These are phyloP conservation scores for Rhodomyrtus tomentosa DNA, from an alignment of 345 rosid genomes.

Conservation along the genomic window DNA sequence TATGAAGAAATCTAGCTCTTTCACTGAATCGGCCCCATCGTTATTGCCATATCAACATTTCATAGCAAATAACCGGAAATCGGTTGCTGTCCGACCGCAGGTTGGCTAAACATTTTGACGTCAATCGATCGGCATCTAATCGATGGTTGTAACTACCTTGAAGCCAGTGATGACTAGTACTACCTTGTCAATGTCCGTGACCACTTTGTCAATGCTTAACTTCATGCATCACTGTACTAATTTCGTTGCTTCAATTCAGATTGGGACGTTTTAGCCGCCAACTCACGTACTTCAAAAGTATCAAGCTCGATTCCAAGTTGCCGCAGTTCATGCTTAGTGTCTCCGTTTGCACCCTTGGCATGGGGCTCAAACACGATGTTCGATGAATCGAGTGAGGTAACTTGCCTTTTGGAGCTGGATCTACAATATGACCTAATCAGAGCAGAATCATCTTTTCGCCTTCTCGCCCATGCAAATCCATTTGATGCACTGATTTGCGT, in stretches of 20 bases:
- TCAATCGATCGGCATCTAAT: neutral
- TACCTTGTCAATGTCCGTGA: neutral
- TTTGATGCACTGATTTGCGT: constrained; percentile 33
- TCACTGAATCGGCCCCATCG: neutral
- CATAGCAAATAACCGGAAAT: neutral
- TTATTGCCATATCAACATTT: neutral
- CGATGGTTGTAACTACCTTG: neutral
- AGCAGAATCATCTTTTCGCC: neutral
- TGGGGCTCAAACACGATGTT: neutral
- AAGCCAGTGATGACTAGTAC: neutral
- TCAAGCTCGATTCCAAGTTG: neutral
- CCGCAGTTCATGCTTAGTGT: neutral
- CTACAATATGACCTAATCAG: constrained; percentile 1
- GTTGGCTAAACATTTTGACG: neutral
- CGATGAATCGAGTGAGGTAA: constrained; percentile 2
- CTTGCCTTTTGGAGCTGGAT: constrained; percentile 5
- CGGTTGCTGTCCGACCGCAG: neutral
- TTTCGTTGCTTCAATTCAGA: neutral
- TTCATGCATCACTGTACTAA: neutral
- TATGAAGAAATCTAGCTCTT: neutral
- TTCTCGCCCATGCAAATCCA: constrained; percentile 39
- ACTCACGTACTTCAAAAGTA: neutral
- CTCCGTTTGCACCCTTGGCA: neutral
- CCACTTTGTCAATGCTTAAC: neutral
- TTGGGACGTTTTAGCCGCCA: neutral